Conservation (phyloP, 73 alveolate genomes). For the Tetrahymena elliotti region DNA sequence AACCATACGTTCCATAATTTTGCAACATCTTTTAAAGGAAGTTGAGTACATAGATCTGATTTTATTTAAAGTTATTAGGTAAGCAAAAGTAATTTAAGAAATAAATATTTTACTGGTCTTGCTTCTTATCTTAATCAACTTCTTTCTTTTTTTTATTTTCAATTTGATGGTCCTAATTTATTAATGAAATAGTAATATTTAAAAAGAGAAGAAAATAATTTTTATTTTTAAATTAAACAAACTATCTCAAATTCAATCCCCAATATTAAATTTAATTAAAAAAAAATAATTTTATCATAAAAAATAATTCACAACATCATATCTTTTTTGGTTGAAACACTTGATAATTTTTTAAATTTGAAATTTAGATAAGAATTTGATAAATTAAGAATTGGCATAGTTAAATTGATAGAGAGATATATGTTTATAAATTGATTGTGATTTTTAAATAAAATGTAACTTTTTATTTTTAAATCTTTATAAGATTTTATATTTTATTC, state of each 20-base stretch:
- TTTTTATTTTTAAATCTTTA: not conserved
- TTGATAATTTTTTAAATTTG: too few species aligned
- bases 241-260: too few species aligned
- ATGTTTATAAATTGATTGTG: not conserved
- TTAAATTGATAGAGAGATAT: not conserved
- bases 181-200: too few species aligned
- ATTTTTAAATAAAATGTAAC: not conserved
- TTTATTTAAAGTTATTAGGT: not conserved
- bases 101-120: slow-evolving; percentile 54
- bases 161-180: slow-evolving; percentile 50
- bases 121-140: slow-evolving; percentile 63
- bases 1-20: slow-evolving; percentile 96
- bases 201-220: not conserved
- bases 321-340: too few species aligned
- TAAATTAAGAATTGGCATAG: too few species aligned
- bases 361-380: too few species aligned
- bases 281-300: too few species aligned
- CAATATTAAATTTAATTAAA: too few species aligned
- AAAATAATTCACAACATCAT: too few species aligned
- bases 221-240: too few species aligned
- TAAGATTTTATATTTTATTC: not conserved
- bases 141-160: slow-evolving; percentile 67
- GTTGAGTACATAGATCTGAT: slow-evolving; percentile 69
- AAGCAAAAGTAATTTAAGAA: not conserved
- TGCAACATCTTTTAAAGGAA: slow-evolving; percentile 82